Conservation (phyloP, 1,284 basidiomycete species). For the Rhodofomes roseus region DNA sequence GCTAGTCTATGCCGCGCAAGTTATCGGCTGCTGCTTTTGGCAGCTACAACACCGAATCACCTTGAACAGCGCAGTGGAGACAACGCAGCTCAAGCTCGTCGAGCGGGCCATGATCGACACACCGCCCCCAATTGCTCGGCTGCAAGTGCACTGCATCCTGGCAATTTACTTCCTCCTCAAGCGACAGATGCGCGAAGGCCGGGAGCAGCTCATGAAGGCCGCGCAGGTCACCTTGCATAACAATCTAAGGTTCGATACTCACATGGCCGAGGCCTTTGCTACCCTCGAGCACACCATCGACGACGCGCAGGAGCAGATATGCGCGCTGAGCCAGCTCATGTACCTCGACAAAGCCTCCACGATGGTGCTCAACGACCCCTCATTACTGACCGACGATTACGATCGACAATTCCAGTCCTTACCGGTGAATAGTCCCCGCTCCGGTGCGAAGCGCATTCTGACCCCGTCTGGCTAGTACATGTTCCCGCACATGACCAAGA, state of each 20-base stretch:
- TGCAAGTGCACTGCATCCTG: constrained; percentile 21
- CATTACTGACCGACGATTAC: constrained; percentile 13
- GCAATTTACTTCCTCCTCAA: constrained; percentile 22
- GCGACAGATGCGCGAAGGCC: constrained; percentile 19
- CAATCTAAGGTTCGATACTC: constrained; percentile 7
- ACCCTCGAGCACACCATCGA: constrained; percentile 14
- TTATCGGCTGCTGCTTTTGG: constrained; percentile 24
- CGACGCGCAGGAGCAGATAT: constrained; percentile 21
- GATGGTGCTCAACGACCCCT: constrained; percentile 19
- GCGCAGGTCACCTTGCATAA: constrained; percentile 13
- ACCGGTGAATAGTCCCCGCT: constrained; percentile 9
- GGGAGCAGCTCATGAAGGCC: constrained; percentile 18
- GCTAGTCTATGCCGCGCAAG: constrained; percentile 22
- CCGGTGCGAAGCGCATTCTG: neutral
- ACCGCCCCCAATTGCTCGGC: constrained; percentile 17
- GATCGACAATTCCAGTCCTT: constrained; percentile 19
- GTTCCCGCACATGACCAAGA: constrained; percentile 17
- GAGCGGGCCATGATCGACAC: constrained; percentile 13
- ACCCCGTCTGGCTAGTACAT: constrained; percentile 9
- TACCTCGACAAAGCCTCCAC: constrained; percentile 23
- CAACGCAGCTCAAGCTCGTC: constrained; percentile 15
- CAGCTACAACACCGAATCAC: constrained; percentile 18
- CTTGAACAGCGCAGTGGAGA: constrained; percentile 11
- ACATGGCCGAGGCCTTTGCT: constrained; percentile 9
- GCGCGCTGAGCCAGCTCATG: constrained; percentile 21